Evolutionary conservation across 2,329 filamentous ascomycete genomes (phyloP), one percentile per base, ranked within the genome.

Genomic region (Cladophialophora bantiana): DNA sequence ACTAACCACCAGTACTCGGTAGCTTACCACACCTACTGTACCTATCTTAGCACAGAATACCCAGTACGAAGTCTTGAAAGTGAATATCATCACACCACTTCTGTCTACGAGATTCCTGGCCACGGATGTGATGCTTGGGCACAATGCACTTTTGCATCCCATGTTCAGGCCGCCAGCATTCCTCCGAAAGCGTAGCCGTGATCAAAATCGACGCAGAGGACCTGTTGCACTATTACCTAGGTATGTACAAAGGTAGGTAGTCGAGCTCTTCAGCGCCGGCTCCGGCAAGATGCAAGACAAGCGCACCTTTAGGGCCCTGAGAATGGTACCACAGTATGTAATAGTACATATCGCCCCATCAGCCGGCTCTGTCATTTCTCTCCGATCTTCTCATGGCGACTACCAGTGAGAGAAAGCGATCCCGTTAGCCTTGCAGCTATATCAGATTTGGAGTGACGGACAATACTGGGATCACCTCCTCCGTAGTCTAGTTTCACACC

Each of bases 381-480:
- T 50, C 45, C 45, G 45, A 50, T 50, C 18, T 12, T 50, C 26
- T 26, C 18, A 26, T 26, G 18, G 9, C 45, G 10, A 26, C 45
- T 26, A 50, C n/a, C 57, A 35, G 31, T 59, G 7, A 31, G 20
- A 35, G 34, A 34, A 32, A 31, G 15, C 42, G 34, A 20, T n/a
- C 40, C 4, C 7, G 31, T 53, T 61, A 61, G 59, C 59, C 59
- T 61, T 61, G 59, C 59, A 61, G 59, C 59, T 61, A 61, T 42
- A 53, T 61, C 36, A 54, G 38, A 61, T 48, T n/a, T 45, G 20
- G 59, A 45, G 18, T 53, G 20, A 61, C 48, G 59, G 48, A 54
- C 59, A 53, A n/a, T 40, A 36, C 48, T 40, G 52, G 45, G 20
- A n/a, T 40, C 20, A 42, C 1, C 9, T 61, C 59, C 48, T 61